phyloP scores from a whole-genome alignment of 2,329 filamentous ascomycete species.

The Chaetomium strumarium region DNA sequence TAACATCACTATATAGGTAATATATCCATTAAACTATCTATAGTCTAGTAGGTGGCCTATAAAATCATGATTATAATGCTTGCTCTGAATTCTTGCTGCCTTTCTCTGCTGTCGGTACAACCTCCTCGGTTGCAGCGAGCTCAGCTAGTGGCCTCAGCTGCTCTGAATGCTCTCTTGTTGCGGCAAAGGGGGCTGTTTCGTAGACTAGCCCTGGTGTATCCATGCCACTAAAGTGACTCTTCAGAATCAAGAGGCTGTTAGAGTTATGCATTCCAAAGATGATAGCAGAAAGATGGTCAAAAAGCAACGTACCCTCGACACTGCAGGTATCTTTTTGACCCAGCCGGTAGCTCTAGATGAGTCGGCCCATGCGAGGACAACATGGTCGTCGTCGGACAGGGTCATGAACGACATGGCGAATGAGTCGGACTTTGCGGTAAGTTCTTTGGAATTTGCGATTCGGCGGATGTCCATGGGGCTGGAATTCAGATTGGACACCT shows the following conservation, averaged over 20 bases:
- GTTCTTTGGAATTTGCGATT: constrained; percentile 32
- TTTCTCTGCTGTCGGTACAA: background rate
- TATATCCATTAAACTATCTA: background rate
- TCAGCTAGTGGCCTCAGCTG: constrained; percentile 1
- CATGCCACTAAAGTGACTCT: constrained; percentile 4
- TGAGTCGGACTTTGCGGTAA: constrained; percentile 34
- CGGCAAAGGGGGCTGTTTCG: background rate
- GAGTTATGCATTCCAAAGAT: background rate
- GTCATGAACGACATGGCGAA: constrained; percentile 36
- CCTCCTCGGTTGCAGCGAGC: constrained; percentile 11
- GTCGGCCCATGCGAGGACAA: constrained; percentile 38
- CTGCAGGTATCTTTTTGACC: constrained; percentile 28
- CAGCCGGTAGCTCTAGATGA: constrained; percentile 29
- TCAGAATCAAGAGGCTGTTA: background rate
- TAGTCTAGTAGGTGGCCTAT: background rate
- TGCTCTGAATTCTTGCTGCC: background rate
- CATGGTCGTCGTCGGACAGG: constrained; percentile 32
- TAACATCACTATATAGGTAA: background rate
- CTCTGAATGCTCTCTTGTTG: background rate
- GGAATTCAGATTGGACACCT: constrained; percentile 34
- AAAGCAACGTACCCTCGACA: constrained; percentile 6
- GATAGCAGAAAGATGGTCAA: too few relatives aligned
- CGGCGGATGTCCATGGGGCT: constrained; percentile 34
- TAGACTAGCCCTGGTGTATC: constrained; percentile 9
- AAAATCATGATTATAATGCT: background rate